These are phyloP conservation scores for Malassezia vespertilionis DNA, from an alignment of 1,284 basidiomycete species.

Conservation along the genomic window DNA sequence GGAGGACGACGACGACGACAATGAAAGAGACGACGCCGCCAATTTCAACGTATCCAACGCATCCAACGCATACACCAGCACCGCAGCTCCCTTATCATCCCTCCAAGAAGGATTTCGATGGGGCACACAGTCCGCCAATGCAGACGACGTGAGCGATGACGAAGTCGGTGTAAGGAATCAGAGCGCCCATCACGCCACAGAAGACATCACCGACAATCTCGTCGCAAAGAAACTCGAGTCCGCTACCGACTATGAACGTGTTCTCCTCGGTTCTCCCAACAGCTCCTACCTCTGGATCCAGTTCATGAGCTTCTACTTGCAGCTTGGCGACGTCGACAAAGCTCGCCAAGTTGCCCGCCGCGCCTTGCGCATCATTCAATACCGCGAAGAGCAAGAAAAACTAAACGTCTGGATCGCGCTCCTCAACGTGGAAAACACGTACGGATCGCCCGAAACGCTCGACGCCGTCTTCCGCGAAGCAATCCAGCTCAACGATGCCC, in stretches of 20 bases:
- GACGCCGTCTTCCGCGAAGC: conserved; percentile 81
- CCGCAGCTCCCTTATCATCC: neutral
- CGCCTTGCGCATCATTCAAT: conserved; percentile 76
- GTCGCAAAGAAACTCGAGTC: conserved; percentile 60
- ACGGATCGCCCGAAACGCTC: conserved; percentile 63
- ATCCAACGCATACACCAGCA: neutral
- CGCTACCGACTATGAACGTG: conserved; percentile 82
- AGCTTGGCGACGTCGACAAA: conserved; percentile 87
- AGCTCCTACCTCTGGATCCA: conserved; percentile 98
- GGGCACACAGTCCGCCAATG: neutral
- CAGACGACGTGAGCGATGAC: conserved; percentile 53
- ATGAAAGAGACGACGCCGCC: conserved; percentile 16
- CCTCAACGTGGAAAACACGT: conserved; percentile 86
- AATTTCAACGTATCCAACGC: neutral
- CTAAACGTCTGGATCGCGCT: conserved; percentile 96
- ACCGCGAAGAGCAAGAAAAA: conserved; percentile 91
- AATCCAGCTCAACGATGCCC: conserved; percentile 76
- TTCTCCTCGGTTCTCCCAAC: conserved; percentile 87
- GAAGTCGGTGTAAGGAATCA: conserved; percentile 43
- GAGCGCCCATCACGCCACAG: conserved; percentile 22
- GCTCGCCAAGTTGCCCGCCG: conserved; percentile 75
- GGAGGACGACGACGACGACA: conserved; percentile 23
- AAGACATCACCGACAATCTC: conserved; percentile 40
- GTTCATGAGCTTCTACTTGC: conserved; percentile 96
- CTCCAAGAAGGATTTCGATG: conserved; percentile 14